Evolutionary conservation across 495 filamentous ascomycete genomes (phyloP), one percentile per base, ranked within the genome.

Genomic region (Xylaria cubensis): DNA sequence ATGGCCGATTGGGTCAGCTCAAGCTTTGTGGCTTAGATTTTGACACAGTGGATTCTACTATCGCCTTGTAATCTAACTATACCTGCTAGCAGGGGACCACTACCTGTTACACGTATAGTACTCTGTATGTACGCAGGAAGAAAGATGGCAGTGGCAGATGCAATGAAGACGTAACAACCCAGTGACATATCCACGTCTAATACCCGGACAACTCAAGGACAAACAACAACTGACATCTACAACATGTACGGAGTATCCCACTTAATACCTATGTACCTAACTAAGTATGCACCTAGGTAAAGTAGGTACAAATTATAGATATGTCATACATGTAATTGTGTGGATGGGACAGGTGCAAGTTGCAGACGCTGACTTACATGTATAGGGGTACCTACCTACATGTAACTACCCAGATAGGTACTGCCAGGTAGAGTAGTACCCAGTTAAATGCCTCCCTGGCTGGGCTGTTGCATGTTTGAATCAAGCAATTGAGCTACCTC

Each of bases 1-100:
- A 56, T 42, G 48, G 50, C 46, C 32, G 46, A 56, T 42, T 50
- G 65, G 65, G 65, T 56, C 50, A 42, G 48, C n/a, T 44, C 36
- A 67, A 67, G 65, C 65, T 67, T 67, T 67, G 65, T 67, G 65
- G 65, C 65, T 56, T 51, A 26, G 44, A 44, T 61, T 19, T 19
- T n/a, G 41, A 12, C 3, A 29, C 34, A 6, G 53, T 51, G 48
- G 48, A 24, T 51, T 51, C 48, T 51, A n/a, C 7, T 24, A 21
- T 51, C 21, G 12, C 48, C 48, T 51, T 51, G 48, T 24, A 51
- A 51, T 51, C 48, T 21, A 51, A 51, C 48, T 51, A 50, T 29
- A 56, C 26, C 51, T 58, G 32, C 50, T 53, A 21, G n/a, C 19
- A 53, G 39, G 2, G 58, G 19, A 39, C 8, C 39, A 50, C 17